Evolutionary conservation across 2,329 filamentous ascomycete species (phyloP).

Genomic region (Tolypocladium guangdongense): DNA sequence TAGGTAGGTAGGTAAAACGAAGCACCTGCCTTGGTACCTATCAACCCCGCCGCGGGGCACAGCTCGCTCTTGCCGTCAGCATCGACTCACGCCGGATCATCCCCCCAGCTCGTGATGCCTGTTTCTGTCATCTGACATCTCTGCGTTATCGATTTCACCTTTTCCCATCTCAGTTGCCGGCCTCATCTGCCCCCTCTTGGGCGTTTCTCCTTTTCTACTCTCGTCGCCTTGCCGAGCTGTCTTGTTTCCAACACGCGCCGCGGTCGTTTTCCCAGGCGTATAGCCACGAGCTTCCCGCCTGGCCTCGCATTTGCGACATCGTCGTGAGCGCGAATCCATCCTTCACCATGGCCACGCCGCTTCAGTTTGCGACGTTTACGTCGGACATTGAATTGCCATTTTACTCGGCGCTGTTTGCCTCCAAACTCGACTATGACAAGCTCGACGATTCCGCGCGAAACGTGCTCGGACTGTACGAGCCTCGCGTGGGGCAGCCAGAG

Average conservation of each 20-base stretch:
- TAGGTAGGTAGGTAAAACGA: no score
- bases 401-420: conserved; percentile 81
- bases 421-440: conserved; percentile 95
- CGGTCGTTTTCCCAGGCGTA: neutral
- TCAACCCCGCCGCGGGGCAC: conserved; percentile 14
- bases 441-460: conserved; percentile 86
- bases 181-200: neutral
- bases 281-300: neutral
- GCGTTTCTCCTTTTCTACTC: no score
- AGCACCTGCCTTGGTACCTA: neutral
- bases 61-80: neutral
- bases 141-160: neutral
- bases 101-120: conserved; percentile 10
- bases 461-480: conserved; percentile 81
- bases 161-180: neutral
- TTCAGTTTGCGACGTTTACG: conserved; percentile 76
- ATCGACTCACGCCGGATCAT: conserved; percentile 5
- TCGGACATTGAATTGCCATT: conserved; percentile 95
- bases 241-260: neutral
- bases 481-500: conserved; percentile 61
- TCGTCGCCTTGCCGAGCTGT: neutral
- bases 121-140: conserved; percentile 12
- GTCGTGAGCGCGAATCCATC: neutral
- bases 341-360: conserved; percentile 36
- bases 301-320: neutral